Evolutionary conservation across 2,329 filamentous ascomycete genomes (phyloP).

Genomic region (Eurotiales sp.): DNA sequence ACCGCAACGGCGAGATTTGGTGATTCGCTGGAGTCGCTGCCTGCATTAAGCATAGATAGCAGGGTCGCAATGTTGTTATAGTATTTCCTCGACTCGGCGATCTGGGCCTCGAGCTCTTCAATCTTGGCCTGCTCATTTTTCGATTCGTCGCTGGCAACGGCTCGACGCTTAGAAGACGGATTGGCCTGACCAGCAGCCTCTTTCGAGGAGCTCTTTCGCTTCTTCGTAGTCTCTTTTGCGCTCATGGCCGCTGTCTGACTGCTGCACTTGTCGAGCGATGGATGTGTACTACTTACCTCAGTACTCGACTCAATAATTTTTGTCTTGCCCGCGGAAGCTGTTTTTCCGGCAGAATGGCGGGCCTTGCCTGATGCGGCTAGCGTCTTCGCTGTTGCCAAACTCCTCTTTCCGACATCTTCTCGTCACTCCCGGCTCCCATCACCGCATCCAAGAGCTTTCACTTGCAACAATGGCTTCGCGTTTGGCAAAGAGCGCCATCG

Average conservation of each 20-base stretch:
- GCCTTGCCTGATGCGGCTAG: constrained; percentile 30
- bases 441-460: constrained; percentile 48
- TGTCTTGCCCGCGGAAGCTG: background rate
- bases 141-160: constrained; percentile 45
- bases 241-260: constrained; percentile 9
- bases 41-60: constrained; percentile 57
- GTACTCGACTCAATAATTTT: constrained; percentile 1
- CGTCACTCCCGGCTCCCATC: constrained; percentile 37
- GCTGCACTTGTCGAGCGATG: constrained; percentile 42
- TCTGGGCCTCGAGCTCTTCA: constrained; percentile 71
- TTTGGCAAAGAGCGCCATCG: constrained; percentile 90
- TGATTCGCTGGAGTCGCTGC: constrained; percentile 49
- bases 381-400: constrained; percentile 33
- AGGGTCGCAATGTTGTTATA: constrained; percentile 85
- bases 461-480: constrained; percentile 91
- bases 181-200: constrained; percentile 19
- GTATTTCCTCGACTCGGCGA: constrained; percentile 80
- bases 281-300: background rate
- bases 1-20: constrained; percentile 67
- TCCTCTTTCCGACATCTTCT: constrained; percentile 37
- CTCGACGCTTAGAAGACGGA: constrained; percentile 43
- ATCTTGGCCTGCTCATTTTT: constrained; percentile 63
- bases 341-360: constrained; percentile 15
- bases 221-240: constrained; percentile 31
- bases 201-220: constrained; percentile 36